Conservation (phyloP, 73 alveolate species). For the Paramecium bursaria region DNA sequence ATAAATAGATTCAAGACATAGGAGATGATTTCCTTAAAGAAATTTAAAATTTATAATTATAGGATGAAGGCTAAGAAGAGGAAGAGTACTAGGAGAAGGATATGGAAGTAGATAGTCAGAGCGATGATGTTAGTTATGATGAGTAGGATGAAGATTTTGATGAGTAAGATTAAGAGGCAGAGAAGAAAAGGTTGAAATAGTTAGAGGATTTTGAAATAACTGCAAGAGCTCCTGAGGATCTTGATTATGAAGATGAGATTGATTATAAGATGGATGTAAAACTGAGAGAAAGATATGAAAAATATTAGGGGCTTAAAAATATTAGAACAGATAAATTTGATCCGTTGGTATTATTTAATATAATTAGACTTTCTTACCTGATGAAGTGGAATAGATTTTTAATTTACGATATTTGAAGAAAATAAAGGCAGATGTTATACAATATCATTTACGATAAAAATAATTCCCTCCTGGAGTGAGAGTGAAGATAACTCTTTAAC, state of each 20-base stretch:
- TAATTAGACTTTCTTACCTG: slow-evolving; percentile 97
- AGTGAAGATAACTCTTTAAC: slow-evolving; percentile 65
- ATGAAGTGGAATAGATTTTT: slow-evolving; percentile 87
- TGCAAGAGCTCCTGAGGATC: slow-evolving; percentile 87
- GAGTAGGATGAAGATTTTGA: slow-evolving; percentile 83
- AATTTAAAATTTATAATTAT: too few species aligned
- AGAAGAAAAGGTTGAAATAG: too few species aligned
- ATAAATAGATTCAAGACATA: slow-evolving; percentile 28
- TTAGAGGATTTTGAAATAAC: slow-evolving; percentile 76
- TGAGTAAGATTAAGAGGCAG: slow-evolving; percentile 82
- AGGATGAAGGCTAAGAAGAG: slow-evolving; percentile 9
- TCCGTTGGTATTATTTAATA: too few species aligned
- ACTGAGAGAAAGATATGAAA: slow-evolving; percentile 71
- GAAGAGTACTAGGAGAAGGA: slow-evolving; percentile 72
- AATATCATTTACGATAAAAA: slow-evolving; percentile 42
- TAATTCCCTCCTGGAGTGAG: slow-evolving; percentile 52
- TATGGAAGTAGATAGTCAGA: slow-evolving; percentile 76
- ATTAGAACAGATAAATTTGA: slow-evolving; percentile 98
- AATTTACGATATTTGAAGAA: slow-evolving; percentile 79
- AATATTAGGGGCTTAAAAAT: slow-evolving; percentile 96
- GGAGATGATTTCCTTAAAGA: slow-evolving; percentile 54
- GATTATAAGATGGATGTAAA: slow-evolving; percentile 56
- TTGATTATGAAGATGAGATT: slow-evolving; percentile 69
- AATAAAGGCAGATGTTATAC: slow-evolving; percentile 73
- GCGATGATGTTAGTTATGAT: slow-evolving; percentile 86